Conservation (phyloP, 768 basidiomycete genomes). For the Xerocomellus chrysenteron region DNA sequence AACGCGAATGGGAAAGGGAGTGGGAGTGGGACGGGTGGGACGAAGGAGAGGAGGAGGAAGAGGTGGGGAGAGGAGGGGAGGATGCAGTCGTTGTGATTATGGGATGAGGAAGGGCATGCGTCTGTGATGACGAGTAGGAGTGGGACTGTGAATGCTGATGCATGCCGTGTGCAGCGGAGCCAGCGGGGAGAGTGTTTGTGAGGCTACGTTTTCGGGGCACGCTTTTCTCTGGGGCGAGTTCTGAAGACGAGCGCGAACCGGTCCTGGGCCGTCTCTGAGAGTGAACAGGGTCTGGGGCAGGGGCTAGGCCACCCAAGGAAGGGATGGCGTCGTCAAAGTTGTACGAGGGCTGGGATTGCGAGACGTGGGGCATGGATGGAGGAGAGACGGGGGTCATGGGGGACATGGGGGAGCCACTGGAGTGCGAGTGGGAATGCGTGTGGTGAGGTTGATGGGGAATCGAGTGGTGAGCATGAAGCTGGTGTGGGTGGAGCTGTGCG, state of each 20-base stretch:
- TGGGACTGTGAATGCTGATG: slow-evolving; percentile 31
- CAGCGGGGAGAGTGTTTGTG: slow-evolving; percentile 41
- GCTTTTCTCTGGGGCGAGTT: slow-evolving; percentile 45
- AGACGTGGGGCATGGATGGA: slow-evolving; percentile 43
- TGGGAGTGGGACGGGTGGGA: slow-evolving; percentile 25
- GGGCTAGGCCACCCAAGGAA: slow-evolving; percentile 27
- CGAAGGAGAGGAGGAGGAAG: slow-evolving; percentile 25
- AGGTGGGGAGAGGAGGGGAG: slow-evolving; percentile 26
- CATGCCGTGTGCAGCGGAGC: slow-evolving; percentile 10
- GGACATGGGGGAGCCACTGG: slow-evolving; percentile 36
- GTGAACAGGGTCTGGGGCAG: slow-evolving; percentile 29
- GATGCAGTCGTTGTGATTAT: slow-evolving; percentile 34
- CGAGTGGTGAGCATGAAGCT: slow-evolving; percentile 54
- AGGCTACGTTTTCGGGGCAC: slow-evolving; percentile 71
- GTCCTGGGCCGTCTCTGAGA: slow-evolving; percentile 38
- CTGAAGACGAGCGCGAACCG: slow-evolving; percentile 46
- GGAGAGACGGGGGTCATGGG: slow-evolving; percentile 61
- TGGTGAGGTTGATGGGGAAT: slow-evolving; percentile 24
- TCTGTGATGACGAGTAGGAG: slow-evolving; percentile 20
- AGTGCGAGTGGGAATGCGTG: slow-evolving; percentile 24
- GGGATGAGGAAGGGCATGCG: slow-evolving; percentile 24
- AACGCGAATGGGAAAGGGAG: slow-evolving; percentile 16
- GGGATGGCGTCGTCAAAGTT: slow-evolving; percentile 44
- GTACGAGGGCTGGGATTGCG: slow-evolving; percentile 48
- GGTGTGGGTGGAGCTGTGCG: slow-evolving; percentile 57